Percentiles rank a stretch among this genome's conserved stretches.
Conservation (phyloP, 257 asterid species). For the Parsonsia alboflavescens region DNA sequence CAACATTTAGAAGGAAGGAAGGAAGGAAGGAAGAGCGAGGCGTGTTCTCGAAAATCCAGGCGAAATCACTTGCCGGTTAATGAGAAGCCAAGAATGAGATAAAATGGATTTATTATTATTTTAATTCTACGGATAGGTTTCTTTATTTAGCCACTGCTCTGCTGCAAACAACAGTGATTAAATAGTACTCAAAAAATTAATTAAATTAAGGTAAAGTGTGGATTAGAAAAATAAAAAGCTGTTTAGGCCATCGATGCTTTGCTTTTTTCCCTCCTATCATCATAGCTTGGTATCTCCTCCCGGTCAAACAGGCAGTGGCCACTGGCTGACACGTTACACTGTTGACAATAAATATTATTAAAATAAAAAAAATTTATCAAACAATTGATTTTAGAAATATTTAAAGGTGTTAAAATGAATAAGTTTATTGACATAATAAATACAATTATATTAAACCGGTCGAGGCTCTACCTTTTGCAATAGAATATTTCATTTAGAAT, state of each 20-base stretch:
- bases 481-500: no score
- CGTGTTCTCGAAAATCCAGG: constrained; percentile 26
- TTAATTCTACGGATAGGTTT: not conserved
- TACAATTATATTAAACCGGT: no score
- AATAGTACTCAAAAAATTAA: not conserved
- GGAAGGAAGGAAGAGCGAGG: constrained; percentile 17
- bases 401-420: no score
- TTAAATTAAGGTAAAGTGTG: no score
- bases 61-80: constrained; percentile 39
- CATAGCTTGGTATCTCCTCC: not conserved
- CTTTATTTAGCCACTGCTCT: constrained; percentile 1
- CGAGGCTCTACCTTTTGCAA: no score
- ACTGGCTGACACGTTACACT: not conserved
- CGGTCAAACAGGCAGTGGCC: not conserved
- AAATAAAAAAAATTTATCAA: no score
- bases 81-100: constrained; percentile 31
- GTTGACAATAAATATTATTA: not conserved
- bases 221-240: constrained; percentile 3
- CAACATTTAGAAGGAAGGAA: not conserved
- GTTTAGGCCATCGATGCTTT: constrained; percentile 16
- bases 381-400: no score
- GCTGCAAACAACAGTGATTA: not conserved
- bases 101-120: not conserved
- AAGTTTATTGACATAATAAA: no score
- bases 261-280: not conserved